A percentile compares a stretch with the other conserved stretches of the same genome.
Conservation (phyloP, 805 yeast genomes). For the Saccharomycopsis oosterbeekiorum region DNA sequence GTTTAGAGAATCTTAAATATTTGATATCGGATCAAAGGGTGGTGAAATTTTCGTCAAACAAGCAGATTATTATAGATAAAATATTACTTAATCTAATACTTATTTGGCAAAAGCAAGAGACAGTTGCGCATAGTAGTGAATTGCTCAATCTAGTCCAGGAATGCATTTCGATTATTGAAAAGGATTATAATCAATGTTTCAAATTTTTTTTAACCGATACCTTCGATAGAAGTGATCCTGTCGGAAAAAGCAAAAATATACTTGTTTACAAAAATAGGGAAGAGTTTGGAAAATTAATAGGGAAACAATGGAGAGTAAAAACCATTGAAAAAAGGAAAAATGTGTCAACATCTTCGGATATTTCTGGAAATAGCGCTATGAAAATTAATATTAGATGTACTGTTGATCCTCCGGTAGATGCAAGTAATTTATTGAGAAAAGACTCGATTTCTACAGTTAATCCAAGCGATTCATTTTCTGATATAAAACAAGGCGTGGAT, state of each 20-base stretch:
- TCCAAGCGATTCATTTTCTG: background rate
- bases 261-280: background rate
- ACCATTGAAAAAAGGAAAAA: background rate
- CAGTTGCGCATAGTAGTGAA: background rate
- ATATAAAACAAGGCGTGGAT: background rate
- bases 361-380: background rate
- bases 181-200: background rate
- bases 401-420: background rate
- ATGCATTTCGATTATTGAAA: conserved; percentile 2
- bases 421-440: background rate
- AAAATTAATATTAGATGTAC: background rate
- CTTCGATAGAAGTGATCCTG: conserved; percentile 2
- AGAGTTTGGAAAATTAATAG: conserved; percentile 1
- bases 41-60: background rate
- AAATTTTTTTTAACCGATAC: conserved; percentile 4
- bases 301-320: conserved; percentile 3
- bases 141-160: background rate
- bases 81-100: conserved; percentile 1
- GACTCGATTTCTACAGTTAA: background rate
- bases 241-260: conserved; percentile 3
- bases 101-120: conserved; percentile 9
- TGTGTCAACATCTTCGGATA: background rate
- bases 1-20: conserved; percentile 3
- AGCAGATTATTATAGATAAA: conserved; percentile 3
- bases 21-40: background rate